These are phyloP conservation scores for Mrakia frigida DNA, from an alignment of 768 basidiomycete genomes.

Conservation along the genomic window DNA sequence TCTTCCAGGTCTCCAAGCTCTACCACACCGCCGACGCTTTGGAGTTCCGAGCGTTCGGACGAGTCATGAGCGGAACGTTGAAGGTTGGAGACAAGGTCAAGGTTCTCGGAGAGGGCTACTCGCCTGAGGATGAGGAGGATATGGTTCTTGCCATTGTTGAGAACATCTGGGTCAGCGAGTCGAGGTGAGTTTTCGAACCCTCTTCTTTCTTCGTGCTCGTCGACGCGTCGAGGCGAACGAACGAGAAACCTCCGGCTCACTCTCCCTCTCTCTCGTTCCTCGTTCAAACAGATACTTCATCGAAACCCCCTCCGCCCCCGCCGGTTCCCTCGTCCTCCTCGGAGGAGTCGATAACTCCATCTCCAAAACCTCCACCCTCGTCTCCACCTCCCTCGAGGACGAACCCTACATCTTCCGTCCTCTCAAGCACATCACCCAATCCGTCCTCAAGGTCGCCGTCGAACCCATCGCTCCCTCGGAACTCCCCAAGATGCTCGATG, in stretches of 20 bases:
- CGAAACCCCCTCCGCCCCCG: constrained; percentile 77
- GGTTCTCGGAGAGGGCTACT: constrained; percentile 96
- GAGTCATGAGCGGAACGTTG: constrained; percentile 87
- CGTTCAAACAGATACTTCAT: constrained; percentile 67
- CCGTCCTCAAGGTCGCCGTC: constrained; percentile 94
- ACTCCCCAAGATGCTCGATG: constrained; percentile 96
- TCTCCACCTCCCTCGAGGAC: constrained; percentile 64
- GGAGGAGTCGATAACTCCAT: constrained; percentile 92
- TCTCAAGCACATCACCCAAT: constrained; percentile 92
- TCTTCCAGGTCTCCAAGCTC: constrained; percentile 88
- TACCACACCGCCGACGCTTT: constrained; percentile 96
- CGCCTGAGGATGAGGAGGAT: constrained; percentile 98
- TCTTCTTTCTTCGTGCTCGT: background rate
- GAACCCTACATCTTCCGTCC: constrained; percentile 94
- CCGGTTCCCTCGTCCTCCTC: constrained; percentile 88
- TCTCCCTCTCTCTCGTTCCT: background rate
- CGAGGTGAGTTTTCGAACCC: constrained; percentile 57
- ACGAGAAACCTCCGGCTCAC: background rate
- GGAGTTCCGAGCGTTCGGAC: constrained; percentile 91
- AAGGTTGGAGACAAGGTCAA: constrained; percentile 77
- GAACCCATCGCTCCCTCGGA: constrained; percentile 97
- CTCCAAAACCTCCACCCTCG: constrained; percentile 81
- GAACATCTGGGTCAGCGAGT: constrained; percentile 83
- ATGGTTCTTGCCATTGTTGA: constrained; percentile 82
- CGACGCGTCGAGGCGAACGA: background rate